Base-by-base conservation (phyloP, 306 rosid genomes). In the Comarum palustre region DNA sequence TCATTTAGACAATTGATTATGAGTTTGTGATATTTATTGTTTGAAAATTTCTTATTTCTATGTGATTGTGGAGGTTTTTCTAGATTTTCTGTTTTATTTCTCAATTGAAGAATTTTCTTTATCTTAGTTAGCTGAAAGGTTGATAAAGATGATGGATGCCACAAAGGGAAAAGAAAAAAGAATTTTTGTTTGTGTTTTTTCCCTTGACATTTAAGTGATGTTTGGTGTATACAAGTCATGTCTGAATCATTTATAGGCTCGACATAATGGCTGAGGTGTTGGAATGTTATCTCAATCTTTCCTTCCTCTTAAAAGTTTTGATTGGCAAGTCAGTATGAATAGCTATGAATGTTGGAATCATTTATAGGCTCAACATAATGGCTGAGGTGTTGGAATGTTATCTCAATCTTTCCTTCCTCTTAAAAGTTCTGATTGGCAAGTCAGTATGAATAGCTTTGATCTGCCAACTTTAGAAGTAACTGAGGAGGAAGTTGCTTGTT, bases 21-120 rank as follows among this genome's bases (percentile, higher is more conserved):
- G 63, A 19, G 60, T 71, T 71, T 74, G 80, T 78, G 82, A 50
- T 82, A 72, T 78, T 47, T 42, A 41, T 82, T 38, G 13, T 55
- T 47, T 69, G 61, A 31, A 75, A 66, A 77, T 31, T 39, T 29
- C 46, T 50, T 58, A 48, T 64, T 24, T 69, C 54, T 65, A 68
- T 60, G 38, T 39, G 79, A 69, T 14, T 45, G 54, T 60, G 71
- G 42, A 43, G 43, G 51, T 46, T 36, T 27, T 66, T 48, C 73
- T 46, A 14, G 42, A 27, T 72, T 70, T 12, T 4, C 42, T 38
- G 5, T 55, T 47, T 19, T 70, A 70, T 70, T 55, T 24, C 34
- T 38, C 39, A 8, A 29, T 19, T 17, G 58, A 22, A 55, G 48
- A 4, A 13, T 48, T 9, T 64, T 13, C 50, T 54, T 60, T 61